Percentiles rank a stretch among this genome's conserved stretches.
Conservation (phyloP, 768 basidiomycete species). For the Boletellus ananiceps region DNA sequence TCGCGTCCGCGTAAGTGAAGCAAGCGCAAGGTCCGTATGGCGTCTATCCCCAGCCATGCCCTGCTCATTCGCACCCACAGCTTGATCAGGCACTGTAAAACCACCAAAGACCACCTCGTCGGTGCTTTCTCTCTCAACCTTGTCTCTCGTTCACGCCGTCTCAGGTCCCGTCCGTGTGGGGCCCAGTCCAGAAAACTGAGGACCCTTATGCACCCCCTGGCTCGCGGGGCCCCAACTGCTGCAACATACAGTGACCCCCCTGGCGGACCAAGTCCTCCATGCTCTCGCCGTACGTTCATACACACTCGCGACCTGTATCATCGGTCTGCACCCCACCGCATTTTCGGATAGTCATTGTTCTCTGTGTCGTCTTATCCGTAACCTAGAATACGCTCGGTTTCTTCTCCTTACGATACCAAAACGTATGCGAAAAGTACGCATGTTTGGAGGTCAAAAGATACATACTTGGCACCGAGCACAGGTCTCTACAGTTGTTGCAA, state of each 20-base stretch:
- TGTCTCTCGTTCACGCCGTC: slow-evolving; percentile 16
- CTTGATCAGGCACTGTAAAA: slow-evolving; percentile 69
- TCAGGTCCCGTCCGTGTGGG: slow-evolving; percentile 95
- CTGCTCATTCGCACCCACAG: slow-evolving; percentile 33
- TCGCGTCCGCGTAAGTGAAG: slow-evolving; percentile 69
- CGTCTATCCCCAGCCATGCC: background rate
- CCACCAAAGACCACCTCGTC: slow-evolving; percentile 66
- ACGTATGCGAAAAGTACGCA: background rate
- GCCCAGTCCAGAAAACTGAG: slow-evolving; percentile 83
- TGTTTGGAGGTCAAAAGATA: background rate
- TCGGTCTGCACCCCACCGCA: slow-evolving; percentile 14
- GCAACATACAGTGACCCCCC: slow-evolving; percentile 50
- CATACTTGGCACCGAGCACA: background rate
- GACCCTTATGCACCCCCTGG: slow-evolving; percentile 86
- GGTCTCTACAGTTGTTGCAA: slow-evolving; percentile 35
- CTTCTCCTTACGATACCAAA: slow-evolving; percentile 10
- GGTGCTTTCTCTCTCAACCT: slow-evolving; percentile 20
- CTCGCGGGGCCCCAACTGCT: slow-evolving; percentile 47
- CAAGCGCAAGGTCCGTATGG: slow-evolving; percentile 53
- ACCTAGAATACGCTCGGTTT: slow-evolving; percentile 2
- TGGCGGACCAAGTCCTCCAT: background rate
- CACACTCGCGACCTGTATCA: slow-evolving; percentile 3
- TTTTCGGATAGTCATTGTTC: slow-evolving; percentile 7
- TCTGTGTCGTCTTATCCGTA: slow-evolving; percentile 10
- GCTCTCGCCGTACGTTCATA: background rate